Evolutionary conservation across 2,329 filamentous ascomycete species (phyloP).

Genomic region (Paecilomyces sp.): DNA sequence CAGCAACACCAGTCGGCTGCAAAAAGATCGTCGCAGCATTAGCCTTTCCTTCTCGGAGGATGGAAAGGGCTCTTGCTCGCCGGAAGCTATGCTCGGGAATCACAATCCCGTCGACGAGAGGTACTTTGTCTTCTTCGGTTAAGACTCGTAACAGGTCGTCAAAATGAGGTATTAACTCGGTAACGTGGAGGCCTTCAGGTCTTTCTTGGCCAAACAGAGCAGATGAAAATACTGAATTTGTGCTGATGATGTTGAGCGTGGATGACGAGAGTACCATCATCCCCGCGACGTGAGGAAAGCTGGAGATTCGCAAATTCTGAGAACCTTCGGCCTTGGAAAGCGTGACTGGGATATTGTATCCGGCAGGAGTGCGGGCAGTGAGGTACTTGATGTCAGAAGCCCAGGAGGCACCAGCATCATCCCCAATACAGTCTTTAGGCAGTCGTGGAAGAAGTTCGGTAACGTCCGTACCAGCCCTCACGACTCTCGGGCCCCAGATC

Average conservation of each 20-base stretch:
- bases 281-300: slow-evolving; percentile 93
- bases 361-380: slow-evolving; percentile 70
- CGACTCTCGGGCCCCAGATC: slow-evolving; percentile 73
- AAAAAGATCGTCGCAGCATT: slow-evolving; percentile 75
- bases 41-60: slow-evolving; percentile 72
- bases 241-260: slow-evolving; percentile 74
- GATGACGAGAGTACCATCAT: slow-evolving; percentile 86
- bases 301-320: slow-evolving; percentile 74
- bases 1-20: slow-evolving; percentile 74
- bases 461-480: slow-evolving; percentile 64
- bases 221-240: slow-evolving; percentile 89
- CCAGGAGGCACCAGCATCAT: slow-evolving; percentile 71
- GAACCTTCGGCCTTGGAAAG: slow-evolving; percentile 65
- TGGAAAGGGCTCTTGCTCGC: slow-evolving; percentile 75
- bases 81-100: slow-evolving; percentile 95
- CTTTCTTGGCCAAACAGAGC: slow-evolving; percentile 85
- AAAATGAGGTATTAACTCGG: slow-evolving; percentile 76
- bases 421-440: slow-evolving; percentile 62
- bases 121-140: slow-evolving; percentile 77
- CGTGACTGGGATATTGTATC: slow-evolving; percentile 75
- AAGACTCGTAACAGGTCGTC: slow-evolving; percentile 75
- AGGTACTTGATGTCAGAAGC: slow-evolving; percentile 69
- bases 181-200: slow-evolving; percentile 73
- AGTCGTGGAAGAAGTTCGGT: slow-evolving; percentile 73
- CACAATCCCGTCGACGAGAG: slow-evolving; percentile 86